Evolutionary conservation across 768 basidiomycete genomes (phyloP).

Genomic region (Xerocomellus chrysenteron): DNA sequence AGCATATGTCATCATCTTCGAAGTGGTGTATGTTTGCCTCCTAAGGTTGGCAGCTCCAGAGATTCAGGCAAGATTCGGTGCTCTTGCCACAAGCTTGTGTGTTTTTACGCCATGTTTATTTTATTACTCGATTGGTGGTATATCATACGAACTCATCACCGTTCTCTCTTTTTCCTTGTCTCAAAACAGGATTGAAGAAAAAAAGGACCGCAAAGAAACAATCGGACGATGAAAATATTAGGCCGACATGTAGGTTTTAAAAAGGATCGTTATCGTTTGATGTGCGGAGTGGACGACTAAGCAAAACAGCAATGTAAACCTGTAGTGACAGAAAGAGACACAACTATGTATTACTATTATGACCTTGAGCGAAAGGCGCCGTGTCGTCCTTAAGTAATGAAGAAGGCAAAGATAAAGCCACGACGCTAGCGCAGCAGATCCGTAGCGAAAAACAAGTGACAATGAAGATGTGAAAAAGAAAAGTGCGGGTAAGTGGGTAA

Average conservation of each 20-base stretch:
- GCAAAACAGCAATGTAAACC: too few species aligned
- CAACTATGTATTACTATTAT: not conserved
- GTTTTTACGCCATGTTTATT: too few species aligned
- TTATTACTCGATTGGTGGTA: too few species aligned
- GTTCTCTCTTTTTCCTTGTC: too few species aligned
- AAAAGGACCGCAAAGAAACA: not conserved
- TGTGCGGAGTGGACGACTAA: too few species aligned
- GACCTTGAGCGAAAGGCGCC: too few species aligned
- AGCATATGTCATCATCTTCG: too few species aligned
- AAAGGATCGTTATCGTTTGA: not conserved
- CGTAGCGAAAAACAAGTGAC: not conserved
- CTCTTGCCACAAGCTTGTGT: too few species aligned
- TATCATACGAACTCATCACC: too few species aligned
- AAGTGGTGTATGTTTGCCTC: too few species aligned
- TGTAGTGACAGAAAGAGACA: not conserved
- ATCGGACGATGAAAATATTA: not conserved
- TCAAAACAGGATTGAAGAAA: not conserved
- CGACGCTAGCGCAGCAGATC: slow-evolving; percentile 28
- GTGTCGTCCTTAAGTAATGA: slow-evolving; percentile 22
- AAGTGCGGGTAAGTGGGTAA: slow-evolving; percentile 23
- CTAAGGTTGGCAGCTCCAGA: too few species aligned
- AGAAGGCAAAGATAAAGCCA: slow-evolving; percentile 6
- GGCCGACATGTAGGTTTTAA: not conserved
- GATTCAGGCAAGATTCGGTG: too few species aligned
- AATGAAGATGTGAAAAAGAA: slow-evolving; percentile 6